Percentiles rank a stretch among this genome's conserved stretches.
phyloP scores from a whole-genome alignment of 2,329 filamentous ascomycete genomes.

The Fusarium avenaceum region DNA sequence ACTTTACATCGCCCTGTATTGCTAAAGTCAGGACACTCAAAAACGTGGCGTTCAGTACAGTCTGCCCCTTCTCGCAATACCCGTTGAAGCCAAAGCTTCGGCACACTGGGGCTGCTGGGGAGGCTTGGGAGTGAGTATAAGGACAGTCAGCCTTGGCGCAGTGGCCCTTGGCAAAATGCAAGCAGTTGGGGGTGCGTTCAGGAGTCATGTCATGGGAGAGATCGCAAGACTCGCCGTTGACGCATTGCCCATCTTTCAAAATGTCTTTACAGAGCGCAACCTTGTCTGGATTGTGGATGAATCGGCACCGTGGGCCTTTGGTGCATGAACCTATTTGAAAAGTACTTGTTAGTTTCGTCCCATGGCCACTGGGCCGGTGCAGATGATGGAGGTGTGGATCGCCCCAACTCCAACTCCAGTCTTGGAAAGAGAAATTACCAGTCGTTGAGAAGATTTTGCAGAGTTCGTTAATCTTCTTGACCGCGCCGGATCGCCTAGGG shows the following conservation, averaged over 20 bases:
- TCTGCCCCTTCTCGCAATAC: conserved; percentile 84
- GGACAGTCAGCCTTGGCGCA: conserved; percentile 89
- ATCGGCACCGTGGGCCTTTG: conserved; percentile 84
- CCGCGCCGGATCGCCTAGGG: conserved; percentile 63
- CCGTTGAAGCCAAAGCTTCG: conserved; percentile 86
- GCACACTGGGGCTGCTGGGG: conserved; percentile 84
- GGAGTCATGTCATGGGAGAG: conserved; percentile 88
- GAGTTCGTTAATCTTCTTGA: conserved; percentile 78
- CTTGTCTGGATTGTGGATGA: conserved; percentile 85
- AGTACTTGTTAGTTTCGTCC: conserved; percentile 60
- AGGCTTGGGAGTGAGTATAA: conserved; percentile 87
- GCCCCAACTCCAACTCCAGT: conserved; percentile 35
- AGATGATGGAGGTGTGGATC: conserved; percentile 39
- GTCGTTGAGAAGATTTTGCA: conserved; percentile 80
- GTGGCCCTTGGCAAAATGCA: conserved; percentile 90
- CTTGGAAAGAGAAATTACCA: conserved; percentile 69
- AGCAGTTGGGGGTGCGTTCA: conserved; percentile 87
- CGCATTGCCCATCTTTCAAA: conserved; percentile 83
- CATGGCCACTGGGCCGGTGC: conserved; percentile 55
- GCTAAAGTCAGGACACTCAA: conserved; percentile 95
- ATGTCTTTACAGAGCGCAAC: conserved; percentile 92
- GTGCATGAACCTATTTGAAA: conserved; percentile 79
- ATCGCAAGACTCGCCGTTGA: conserved; percentile 83
- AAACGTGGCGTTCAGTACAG: conserved; percentile 87
- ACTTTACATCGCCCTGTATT: conserved; percentile 87